A percentile compares a stretch with the other conserved stretches of the same genome.
Evolutionary conservation across 257 asterid genomes (phyloP).

Genomic region (Echites panduratus): DNA sequence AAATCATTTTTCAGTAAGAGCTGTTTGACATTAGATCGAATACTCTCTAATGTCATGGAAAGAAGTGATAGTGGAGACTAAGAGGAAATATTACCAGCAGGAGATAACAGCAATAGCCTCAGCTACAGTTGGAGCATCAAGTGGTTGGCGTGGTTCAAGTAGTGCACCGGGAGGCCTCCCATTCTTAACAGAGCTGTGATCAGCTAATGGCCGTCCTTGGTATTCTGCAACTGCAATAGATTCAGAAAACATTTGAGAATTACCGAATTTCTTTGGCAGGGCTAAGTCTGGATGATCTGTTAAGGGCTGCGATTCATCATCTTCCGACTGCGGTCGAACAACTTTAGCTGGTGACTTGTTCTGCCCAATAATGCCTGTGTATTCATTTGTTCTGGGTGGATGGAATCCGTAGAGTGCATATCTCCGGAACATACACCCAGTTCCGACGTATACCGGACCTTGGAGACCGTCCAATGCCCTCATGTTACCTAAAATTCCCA

Average conservation of each 20-base stretch:
- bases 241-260: constrained; percentile 68
- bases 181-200: constrained; percentile 75
- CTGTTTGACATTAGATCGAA: no score
- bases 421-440: constrained; percentile 89
- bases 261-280: constrained; percentile 76
- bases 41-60: no score
- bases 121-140: constrained; percentile 94
- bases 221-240: constrained; percentile 86
- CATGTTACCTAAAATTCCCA: constrained; percentile 61
- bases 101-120: constrained; percentile 96
- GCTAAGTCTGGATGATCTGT: constrained; percentile 65
- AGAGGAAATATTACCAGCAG: constrained; percentile 58
- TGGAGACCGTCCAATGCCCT: constrained; percentile 96
- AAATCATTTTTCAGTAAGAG: no score
- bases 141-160: constrained; percentile 62
- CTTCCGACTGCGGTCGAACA: constrained; percentile 31
- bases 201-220: constrained; percentile 94
- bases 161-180: constrained; percentile 93
- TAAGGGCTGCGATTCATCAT: constrained; percentile 59
- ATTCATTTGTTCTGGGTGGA: constrained; percentile 86
- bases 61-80: not conserved
- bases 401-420: constrained; percentile 77
- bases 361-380: constrained; percentile 61
- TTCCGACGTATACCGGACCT: constrained; percentile 96
- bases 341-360: constrained; percentile 40